These are phyloP conservation scores for Helianthus tuberosus DNA, from an alignment of 129 eudicot genomes.

Conservation along the genomic window DNA sequence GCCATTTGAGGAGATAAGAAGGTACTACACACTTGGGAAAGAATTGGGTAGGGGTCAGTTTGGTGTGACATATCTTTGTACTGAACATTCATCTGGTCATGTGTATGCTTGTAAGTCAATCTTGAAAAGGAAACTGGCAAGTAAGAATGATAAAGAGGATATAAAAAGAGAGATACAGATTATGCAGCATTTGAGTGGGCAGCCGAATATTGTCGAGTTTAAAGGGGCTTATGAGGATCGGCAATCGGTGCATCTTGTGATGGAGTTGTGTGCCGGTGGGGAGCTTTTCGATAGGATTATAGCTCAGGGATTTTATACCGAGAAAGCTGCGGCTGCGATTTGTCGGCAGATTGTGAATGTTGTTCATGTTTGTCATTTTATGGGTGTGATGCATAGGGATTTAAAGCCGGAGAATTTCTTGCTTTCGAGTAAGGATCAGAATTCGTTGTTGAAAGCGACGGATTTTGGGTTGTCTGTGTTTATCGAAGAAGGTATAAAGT, in stretches of 20 bases:
- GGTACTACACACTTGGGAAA: slow-evolving; percentile 56
- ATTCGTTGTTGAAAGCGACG: slow-evolving; percentile 70
- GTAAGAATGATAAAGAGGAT: slow-evolving; percentile 69
- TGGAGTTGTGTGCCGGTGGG: slow-evolving; percentile 87
- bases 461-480: slow-evolving; percentile 84
- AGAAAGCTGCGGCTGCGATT: slow-evolving; percentile 66
- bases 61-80: slow-evolving; percentile 70
- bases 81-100: slow-evolving; percentile 53
- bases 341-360: slow-evolving; percentile 83
- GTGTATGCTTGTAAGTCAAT: slow-evolving; percentile 78
- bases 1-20: slow-evolving; percentile 69
- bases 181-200: slow-evolving; percentile 87
- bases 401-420: slow-evolving; percentile 76
- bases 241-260: slow-evolving; percentile 69
- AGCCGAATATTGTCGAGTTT: slow-evolving; percentile 71
- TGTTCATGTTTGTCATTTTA: slow-evolving; percentile 83
- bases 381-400: slow-evolving; percentile 89
- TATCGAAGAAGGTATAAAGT: slow-evolving; percentile 67
- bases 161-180: slow-evolving; percentile 74
- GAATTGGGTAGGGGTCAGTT: slow-evolving; percentile 84
- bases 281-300: slow-evolving; percentile 82
- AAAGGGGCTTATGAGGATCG: slow-evolving; percentile 75
- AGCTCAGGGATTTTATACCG: slow-evolving; percentile 73
- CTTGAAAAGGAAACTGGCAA: slow-evolving; percentile 63
- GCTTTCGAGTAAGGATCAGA: slow-evolving; percentile 59